These are phyloP conservation scores for Suhomyces vadensis DNA, from an alignment of 805 yeast species.

Conservation along the genomic window DNA sequence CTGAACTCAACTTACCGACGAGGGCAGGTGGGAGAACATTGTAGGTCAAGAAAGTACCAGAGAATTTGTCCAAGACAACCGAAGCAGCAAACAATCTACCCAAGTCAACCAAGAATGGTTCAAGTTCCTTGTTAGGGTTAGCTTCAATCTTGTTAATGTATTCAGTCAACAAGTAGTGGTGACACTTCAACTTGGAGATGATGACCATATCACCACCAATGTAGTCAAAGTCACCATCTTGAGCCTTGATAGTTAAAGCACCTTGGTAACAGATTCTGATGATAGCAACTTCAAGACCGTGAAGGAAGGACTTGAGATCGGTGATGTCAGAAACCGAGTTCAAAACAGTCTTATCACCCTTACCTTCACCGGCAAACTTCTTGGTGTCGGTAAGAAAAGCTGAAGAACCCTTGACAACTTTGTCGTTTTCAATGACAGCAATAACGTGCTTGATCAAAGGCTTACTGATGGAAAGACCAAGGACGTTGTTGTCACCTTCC, in stretches of 20 bases:
- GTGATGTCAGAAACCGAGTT: slow-evolving; percentile 26
- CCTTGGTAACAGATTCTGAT: slow-evolving; percentile 38
- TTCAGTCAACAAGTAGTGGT: slow-evolving; percentile 46
- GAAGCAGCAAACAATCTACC: slow-evolving; percentile 61
- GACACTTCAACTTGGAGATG: slow-evolving; percentile 53
- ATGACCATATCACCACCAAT: slow-evolving; percentile 47
- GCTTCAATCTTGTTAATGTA: slow-evolving; percentile 39
- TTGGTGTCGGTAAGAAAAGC: slow-evolving; percentile 39
- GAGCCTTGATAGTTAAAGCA: slow-evolving; percentile 29
- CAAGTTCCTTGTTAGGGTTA: slow-evolving; percentile 41
- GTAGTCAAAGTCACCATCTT: slow-evolving; percentile 44
- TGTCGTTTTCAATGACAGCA: slow-evolving; percentile 29
- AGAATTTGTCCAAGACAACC: slow-evolving; percentile 63
- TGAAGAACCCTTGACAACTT: slow-evolving; percentile 47
- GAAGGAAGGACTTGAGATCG: slow-evolving; percentile 31
- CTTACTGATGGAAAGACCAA: slow-evolving; percentile 44
- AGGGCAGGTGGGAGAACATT: slow-evolving; percentile 53
- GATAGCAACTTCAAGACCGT: slow-evolving; percentile 40
- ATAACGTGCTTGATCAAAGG: slow-evolving; percentile 36
- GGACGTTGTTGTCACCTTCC: slow-evolving; percentile 51
- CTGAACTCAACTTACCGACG: slow-evolving; percentile 47
- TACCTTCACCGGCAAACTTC: slow-evolving; percentile 21
- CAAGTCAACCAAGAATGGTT: slow-evolving; percentile 51
- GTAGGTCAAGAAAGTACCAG: slow-evolving; percentile 70
- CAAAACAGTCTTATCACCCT: slow-evolving; percentile 27